A percentile compares a stretch with the other conserved stretches of the same genome.
Evolutionary conservation across 148 eudicot species (phyloP).

Genomic region (Arctostaphylos glauca): DNA sequence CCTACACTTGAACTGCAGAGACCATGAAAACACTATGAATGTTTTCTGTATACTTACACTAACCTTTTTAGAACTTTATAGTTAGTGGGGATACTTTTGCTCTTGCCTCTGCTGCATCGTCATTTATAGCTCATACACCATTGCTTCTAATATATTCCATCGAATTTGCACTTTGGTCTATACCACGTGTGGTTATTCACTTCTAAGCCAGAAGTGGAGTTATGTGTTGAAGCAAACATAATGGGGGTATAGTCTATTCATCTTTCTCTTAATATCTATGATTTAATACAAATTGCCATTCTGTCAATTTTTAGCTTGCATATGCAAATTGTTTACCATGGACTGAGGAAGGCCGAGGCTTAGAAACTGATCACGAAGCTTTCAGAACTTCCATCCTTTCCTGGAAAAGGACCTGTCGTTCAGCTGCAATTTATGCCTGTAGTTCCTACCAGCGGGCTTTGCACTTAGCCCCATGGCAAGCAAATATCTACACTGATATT

Average conservation of each 20-base stretch:
- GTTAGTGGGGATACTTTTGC: not conserved
- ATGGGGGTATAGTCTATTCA: not conserved
- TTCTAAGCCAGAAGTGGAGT: not conserved
- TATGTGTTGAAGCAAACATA: not conserved
- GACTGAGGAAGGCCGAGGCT: constrained; percentile 46
- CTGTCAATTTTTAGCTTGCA: constrained; percentile 54
- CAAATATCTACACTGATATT: constrained; percentile 79
- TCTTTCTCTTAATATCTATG: not conserved
- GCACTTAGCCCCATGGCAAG: constrained; percentile 92
- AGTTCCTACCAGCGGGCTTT: constrained; percentile 89
- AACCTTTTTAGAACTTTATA: not conserved
- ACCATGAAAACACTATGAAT: not conserved
- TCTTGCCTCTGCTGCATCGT: not conserved
- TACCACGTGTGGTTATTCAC: not conserved
- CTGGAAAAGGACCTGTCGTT: constrained; percentile 63
- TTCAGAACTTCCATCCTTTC: constrained; percentile 54
- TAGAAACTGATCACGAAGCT: constrained; percentile 41
- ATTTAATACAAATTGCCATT: not conserved
- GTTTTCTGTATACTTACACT: not conserved
- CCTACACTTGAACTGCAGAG: not conserved
- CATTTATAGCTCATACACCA: not conserved
- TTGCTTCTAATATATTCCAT: not conserved
- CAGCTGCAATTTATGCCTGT: constrained; percentile 57
- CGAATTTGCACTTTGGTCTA: not conserved
- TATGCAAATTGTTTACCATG: constrained; percentile 91